Base-by-base conservation (phyloP, 805 yeast species). In the Kuraishia floccosa region DNA sequence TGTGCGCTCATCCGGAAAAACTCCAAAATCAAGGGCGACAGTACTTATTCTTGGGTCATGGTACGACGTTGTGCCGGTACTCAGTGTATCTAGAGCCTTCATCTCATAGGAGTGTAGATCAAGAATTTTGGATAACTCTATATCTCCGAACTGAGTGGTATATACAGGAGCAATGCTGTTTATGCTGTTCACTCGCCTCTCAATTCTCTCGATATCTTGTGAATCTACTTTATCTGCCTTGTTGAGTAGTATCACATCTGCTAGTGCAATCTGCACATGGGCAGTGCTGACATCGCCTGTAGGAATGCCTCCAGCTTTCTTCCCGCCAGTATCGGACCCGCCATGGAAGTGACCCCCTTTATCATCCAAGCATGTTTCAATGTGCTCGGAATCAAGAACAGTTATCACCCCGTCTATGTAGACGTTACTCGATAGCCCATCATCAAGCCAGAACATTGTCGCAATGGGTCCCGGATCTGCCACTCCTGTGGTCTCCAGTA, bases 401-500 rank as follows among this genome's bases (percentile, higher is more conserved):
- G 96, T 81, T 10, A 91, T 68, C 4, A 89, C 84, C 0, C 95
- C 95, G 52, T 89, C 97, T 20, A 91, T 77, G 49, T 83, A 82
- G 2, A 91, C 85, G 41, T 76, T 77, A 4, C 94, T 76, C 11
- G 77, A 67, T 35, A 91, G 60, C 0, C 87, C 96, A 16, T 83
- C 89, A 50, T 91, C 98, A 19, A 87, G 65, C 98, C 98, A 91
- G 54, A 91, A 91, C 96, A 89, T 89, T 39, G 76, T 72, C 4
- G 96, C 96, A 17, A 91, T 85, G 0, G 97, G 97, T 0, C 87
- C 96, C 0, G 98, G 98, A 48, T 91, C 97, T 1, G 98, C 98
- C 11, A 91, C 67, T 0, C 98, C 98, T 0, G 95, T 85, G 0
- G 98, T 91, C 49, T 91, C 98, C 32, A 91, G 58, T 16, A 91